Conservation (phyloP, 345 rosid species). For the Eucalyptus cloeziana region DNA sequence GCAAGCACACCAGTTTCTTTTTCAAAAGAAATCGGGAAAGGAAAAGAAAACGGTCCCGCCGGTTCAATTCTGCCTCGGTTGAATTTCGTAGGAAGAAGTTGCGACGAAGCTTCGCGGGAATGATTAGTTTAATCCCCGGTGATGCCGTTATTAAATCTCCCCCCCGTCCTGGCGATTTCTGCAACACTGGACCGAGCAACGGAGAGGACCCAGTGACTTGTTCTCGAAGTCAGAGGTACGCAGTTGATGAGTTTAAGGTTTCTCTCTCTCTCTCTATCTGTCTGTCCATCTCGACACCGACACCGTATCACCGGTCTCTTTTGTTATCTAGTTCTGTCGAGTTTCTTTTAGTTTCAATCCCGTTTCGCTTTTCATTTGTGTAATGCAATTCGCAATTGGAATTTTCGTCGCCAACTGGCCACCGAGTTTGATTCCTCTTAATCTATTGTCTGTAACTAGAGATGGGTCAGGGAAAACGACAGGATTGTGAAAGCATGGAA, state of each 20-base stretch:
- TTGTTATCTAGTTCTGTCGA: background rate
- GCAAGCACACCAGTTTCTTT: background rate
- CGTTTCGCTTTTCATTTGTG: background rate
- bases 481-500: slow-evolving; percentile 10
- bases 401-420: background rate
- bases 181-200: background rate
- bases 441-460: background rate
- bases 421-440: background rate
- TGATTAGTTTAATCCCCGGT: background rate
- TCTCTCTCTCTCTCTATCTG: background rate
- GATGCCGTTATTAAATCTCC: background rate
- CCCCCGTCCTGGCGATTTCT: background rate
- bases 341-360: background rate
- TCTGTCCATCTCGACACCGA: background rate
- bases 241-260: background rate
- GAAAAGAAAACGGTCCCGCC: background rate
- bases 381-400: background rate
- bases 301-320: background rate
- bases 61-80: background rate
- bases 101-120: background rate
- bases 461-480: slow-evolving; percentile 48
- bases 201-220: background rate
- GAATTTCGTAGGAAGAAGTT: background rate
- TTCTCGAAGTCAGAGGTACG: background rate
- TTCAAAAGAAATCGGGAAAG: background rate